Base-by-base conservation (phyloP, 176 grass and related monocot species). In the Oryza brachyantha region DNA sequence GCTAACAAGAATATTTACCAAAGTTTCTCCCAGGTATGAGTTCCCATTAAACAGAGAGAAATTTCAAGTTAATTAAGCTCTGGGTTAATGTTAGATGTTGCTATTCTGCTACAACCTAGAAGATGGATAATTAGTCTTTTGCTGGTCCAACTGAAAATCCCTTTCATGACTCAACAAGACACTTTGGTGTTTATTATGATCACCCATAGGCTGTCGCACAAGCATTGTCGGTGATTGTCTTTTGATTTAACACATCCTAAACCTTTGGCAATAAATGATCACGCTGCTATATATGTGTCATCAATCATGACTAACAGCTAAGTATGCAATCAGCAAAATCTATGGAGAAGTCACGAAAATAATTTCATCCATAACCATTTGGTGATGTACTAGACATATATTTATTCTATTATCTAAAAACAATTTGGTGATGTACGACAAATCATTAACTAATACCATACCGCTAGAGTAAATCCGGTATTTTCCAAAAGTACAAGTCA, bases 401-500 rank as follows among this genome's bases (percentile, higher is more conserved):
- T 21, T 52, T 52, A 52, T 8, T 52, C 19, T 52, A 52, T 52
- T 52, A n/a, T 52, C 19, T 43, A 52, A 52, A 19, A 52, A 21
- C 0, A 26, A 26, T 26, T 70, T 69, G n/a, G n/a, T 57, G n/a
- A 72, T 70, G 55, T 5, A 76, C 29, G 27, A 81, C 29, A 85
- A 84, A 75, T 57, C 71, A 82, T 84, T 89, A 82, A 64, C 72
- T 77, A 76, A 29, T 29, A 32, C 4, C 4, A 3, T 58, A 37
- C 27, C 35, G 5, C 21, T 19, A 58, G 13, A 57, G 48, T 73
- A 57, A 36, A 55, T 57, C 17, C 2, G 48, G 21, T 58, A 57
- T 37, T 14, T 36, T 7, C 21, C 39, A 26, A 79, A 79, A 73
- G 57, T 59, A 25, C 48, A 39, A 52, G 61, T 27, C 55, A 14